These are phyloP conservation scores for Lentinula edodes DNA, from an alignment of 768 basidiomycete species.

Conservation along the genomic window DNA sequence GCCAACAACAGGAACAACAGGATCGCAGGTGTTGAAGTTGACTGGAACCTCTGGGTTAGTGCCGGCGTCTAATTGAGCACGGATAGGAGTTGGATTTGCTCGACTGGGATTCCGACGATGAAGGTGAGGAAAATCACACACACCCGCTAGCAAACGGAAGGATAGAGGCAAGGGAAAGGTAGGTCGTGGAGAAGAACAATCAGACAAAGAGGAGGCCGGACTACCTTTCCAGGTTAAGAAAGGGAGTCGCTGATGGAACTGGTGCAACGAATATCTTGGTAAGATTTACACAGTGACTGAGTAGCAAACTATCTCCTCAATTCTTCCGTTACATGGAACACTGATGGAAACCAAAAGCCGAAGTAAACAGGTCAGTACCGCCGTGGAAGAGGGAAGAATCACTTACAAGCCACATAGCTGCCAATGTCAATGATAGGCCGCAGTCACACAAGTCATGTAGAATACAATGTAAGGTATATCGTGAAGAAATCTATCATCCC, in stretches of 20 bases:
- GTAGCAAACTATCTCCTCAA: conserved; percentile 24
- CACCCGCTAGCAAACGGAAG: too few species aligned
- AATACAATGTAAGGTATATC: too few species aligned
- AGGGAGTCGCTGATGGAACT: conserved; percentile 14
- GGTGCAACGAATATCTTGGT: neutral
- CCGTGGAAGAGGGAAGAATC: neutral
- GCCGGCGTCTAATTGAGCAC: conserved; percentile 28
- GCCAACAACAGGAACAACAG: conserved; percentile 29
- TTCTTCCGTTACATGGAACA: conserved; percentile 17
- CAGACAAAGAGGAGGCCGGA: too few species aligned
- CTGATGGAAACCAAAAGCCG: conserved; percentile 24
- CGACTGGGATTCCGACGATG: too few species aligned
- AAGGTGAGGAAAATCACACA: too few species aligned
- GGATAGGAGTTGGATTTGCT: too few species aligned
- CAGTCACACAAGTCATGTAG: too few species aligned
- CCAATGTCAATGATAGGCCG: too few species aligned
- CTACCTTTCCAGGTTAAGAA: conserved; percentile 13
- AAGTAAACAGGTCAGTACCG: neutral
- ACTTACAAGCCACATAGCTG: too few species aligned
- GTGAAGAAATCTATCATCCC: too few species aligned
- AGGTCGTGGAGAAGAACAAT: too few species aligned
- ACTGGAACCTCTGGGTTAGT: conserved; percentile 19
- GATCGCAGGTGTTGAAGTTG: conserved; percentile 56
- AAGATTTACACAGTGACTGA: conserved; percentile 17
- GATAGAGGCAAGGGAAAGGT: too few species aligned